phyloP scores from a whole-genome alignment of 1,139 yeast species.

The Protomyces arabidopsidicola region DNA sequence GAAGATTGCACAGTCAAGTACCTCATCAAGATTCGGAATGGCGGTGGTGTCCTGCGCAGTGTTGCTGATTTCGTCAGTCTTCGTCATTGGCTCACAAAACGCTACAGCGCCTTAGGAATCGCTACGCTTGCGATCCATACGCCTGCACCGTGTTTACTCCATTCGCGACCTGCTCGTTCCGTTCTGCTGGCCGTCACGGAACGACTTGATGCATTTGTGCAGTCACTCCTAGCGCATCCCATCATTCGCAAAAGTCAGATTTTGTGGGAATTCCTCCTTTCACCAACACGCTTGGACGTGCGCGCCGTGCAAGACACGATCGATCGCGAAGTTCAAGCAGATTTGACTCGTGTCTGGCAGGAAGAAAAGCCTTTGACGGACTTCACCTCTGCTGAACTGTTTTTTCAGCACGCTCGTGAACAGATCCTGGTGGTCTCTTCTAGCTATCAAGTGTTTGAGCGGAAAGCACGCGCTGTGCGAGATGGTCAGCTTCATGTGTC shows the following conservation, averaged over 20 bases:
- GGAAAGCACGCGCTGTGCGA: conserved; percentile 14
- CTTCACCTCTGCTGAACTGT: conserved; percentile 4
- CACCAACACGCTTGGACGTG: conserved; percentile 37
- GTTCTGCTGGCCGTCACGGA: conserved; percentile 50
- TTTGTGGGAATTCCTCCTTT: conserved; percentile 47
- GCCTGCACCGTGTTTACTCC: conserved; percentile 39
- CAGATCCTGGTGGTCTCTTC: conserved; percentile 17
- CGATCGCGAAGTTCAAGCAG: neutral
- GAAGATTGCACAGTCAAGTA: conserved; percentile 25
- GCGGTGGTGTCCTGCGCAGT: conserved; percentile 18
- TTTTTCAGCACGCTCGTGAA: conserved; percentile 21
- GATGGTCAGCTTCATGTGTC: conserved; percentile 18
- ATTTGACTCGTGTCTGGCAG: neutral
- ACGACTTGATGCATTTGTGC: conserved; percentile 48
- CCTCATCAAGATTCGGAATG: conserved; percentile 10
- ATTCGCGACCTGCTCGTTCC: conserved; percentile 40
- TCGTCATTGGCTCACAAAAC: conserved; percentile 40
- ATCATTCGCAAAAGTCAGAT: conserved; percentile 41
- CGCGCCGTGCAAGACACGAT: conserved; percentile 1
- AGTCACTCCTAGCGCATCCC: conserved; percentile 43
- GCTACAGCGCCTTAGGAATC: conserved; percentile 37
- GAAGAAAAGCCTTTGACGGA: conserved; percentile 8
- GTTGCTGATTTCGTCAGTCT: conserved; percentile 45
- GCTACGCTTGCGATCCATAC: conserved; percentile 33
- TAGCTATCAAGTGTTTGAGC: conserved; percentile 16